Conservation (phyloP, 2,329 filamentous ascomycete genomes). For the Arthroderma sp. region DNA sequence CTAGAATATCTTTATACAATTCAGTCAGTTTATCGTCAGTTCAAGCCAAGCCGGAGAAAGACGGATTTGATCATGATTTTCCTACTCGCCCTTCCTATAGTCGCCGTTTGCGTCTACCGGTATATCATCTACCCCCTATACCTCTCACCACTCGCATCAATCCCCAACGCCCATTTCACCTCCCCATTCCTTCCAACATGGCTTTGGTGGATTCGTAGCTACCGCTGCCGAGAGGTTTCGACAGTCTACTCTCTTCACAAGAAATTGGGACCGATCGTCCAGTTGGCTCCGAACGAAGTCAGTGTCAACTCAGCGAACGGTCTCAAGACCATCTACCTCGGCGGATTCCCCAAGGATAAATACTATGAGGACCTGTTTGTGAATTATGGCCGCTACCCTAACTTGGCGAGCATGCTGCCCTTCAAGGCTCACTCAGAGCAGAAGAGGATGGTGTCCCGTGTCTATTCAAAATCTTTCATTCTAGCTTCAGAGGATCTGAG, state of each 20-base stretch:
- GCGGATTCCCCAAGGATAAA: constrained; percentile 54
- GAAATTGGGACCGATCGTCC: constrained; percentile 45
- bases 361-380: constrained; percentile 56
- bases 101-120: constrained; percentile 23
- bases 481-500: constrained; percentile 44
- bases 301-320: constrained; percentile 52
- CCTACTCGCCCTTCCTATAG: background rate
- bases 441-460: constrained; percentile 60
- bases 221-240: constrained; percentile 42
- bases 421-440: constrained; percentile 50
- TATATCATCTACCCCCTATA: constrained; percentile 35
- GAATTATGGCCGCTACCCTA: constrained; percentile 46
- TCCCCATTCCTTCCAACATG: constrained; percentile 51
- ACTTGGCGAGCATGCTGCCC: constrained; percentile 53
- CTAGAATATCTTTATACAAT: background rate
- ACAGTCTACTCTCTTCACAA: constrained; percentile 46
- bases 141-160: constrained; percentile 50
- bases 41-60: background rate
- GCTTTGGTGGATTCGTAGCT: constrained; percentile 54
- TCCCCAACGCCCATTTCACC: constrained; percentile 59
- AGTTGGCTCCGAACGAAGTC: constrained; percentile 51
- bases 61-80: background rate
- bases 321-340: constrained; percentile 49
- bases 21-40: background rate
- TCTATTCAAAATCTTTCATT: constrained; percentile 63